Conservation (phyloP, 2,329 filamentous ascomycete species). For the Sordariomycetes sp. region DNA sequence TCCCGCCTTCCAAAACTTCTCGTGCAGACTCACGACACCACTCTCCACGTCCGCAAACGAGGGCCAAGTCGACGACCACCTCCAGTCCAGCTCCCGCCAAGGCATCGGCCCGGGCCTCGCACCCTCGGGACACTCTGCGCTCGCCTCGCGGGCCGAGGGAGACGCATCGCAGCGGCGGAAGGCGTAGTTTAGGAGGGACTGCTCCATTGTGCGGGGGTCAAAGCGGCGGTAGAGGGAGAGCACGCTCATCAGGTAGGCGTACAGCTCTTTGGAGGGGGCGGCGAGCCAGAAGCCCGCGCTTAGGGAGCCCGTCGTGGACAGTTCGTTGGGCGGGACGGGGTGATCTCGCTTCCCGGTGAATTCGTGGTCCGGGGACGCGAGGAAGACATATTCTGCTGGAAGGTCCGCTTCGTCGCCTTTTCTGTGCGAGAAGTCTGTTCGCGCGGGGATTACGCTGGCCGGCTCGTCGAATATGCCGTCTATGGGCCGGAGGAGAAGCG, state of each 20-base stretch:
- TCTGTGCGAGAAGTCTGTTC: slow-evolving; percentile 7
- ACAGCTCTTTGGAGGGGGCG: slow-evolving; percentile 21
- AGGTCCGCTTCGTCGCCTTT: slow-evolving; percentile 15
- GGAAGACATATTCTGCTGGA: slow-evolving; percentile 19
- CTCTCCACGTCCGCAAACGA: slow-evolving; percentile 16
- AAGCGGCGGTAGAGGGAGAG: slow-evolving; percentile 19
- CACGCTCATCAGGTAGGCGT: slow-evolving; percentile 21
- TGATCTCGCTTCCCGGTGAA: slow-evolving; percentile 17
- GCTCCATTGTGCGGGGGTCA: slow-evolving; percentile 22
- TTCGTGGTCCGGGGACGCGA: slow-evolving; percentile 18
- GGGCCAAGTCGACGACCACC: slow-evolving; percentile 25
- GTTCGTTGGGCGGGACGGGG: slow-evolving; percentile 17
- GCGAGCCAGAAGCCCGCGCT: slow-evolving; percentile 26
- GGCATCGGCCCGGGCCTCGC: slow-evolving; percentile 20
- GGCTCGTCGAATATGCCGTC: slow-evolving; percentile 22
- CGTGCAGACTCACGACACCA: slow-evolving; percentile 20
- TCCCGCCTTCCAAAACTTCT: slow-evolving; percentile 19
- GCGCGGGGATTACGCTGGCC: slow-evolving; percentile 10
- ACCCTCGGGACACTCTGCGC: not conserved
- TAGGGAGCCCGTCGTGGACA: slow-evolving; percentile 14
- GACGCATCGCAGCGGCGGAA: slow-evolving; percentile 14
- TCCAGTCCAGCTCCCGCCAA: slow-evolving; percentile 21
- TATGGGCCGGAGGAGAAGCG: slow-evolving; percentile 18
- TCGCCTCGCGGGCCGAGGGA: not conserved
- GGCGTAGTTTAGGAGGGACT: slow-evolving; percentile 28